phyloP scores from a whole-genome alignment of 2,329 filamentous ascomycete species.

The Curvularia spicifera region DNA sequence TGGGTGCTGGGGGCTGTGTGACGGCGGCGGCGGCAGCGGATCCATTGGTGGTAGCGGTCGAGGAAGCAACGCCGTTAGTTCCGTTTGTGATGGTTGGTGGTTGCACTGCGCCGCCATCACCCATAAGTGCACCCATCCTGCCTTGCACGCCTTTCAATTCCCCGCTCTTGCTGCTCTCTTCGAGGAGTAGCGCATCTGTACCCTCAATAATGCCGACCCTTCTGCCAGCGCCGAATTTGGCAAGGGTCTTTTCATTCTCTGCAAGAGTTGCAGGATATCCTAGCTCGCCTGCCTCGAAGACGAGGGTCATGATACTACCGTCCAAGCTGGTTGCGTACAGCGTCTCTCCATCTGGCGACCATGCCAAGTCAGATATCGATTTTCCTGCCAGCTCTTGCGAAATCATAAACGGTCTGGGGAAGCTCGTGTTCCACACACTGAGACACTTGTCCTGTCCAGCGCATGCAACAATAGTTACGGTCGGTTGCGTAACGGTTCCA shows the following conservation, averaged over 20 bases:
- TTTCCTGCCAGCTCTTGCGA: conserved; percentile 88
- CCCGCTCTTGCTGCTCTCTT: conserved; percentile 89
- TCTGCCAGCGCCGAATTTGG: conserved; percentile 88
- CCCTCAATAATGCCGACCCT: conserved; percentile 93
- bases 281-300: conserved; percentile 85
- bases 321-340: conserved; percentile 88
- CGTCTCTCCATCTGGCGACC: conserved; percentile 89
- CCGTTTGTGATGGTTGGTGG: conserved; percentile 64
- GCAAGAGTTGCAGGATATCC: conserved; percentile 85
- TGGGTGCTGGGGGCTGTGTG: conserved; percentile 18
- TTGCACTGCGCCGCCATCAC: conserved; percentile 63
- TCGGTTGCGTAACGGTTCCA: conserved; percentile 52
- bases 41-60: conserved; percentile 38
- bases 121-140: conserved; percentile 98
- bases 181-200: conserved; percentile 82
- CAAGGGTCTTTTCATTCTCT: conserved; percentile 90
- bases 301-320: conserved; percentile 80
- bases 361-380: conserved; percentile 91
- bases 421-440: conserved; percentile 97
- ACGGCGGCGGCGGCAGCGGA: conserved; percentile 56
- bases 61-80: conserved; percentile 57
- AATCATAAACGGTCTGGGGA: conserved; percentile 87
- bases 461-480: conserved; percentile 94
- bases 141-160: conserved; percentile 90
- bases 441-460: conserved; percentile 96